Evolutionary conservation across 2,329 filamentous ascomycete genomes (phyloP), one percentile per base, ranked within the genome.

Genomic region (Fusarium continuum): DNA sequence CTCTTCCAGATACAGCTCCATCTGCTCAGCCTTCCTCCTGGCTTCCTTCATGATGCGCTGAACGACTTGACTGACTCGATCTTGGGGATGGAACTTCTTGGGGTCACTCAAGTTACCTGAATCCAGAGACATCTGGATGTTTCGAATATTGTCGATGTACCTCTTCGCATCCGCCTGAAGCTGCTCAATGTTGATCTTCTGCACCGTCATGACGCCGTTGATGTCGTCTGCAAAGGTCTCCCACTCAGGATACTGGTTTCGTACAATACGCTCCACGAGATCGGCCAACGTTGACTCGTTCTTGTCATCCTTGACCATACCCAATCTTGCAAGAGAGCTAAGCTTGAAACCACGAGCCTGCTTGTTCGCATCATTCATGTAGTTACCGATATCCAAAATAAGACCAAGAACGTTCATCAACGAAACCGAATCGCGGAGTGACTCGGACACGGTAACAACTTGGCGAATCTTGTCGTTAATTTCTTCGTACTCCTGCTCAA

Each of bases 301-400:
- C 84, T 97, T 97, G 81, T 97, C 93, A 74, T 99, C 95, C 80
- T 99, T 99, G 73, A 98, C 92, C 93, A 99, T 98, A 60, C 91
- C 93, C 51, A 99, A 82, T 51, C 95, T 88, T 23, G 92, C 91
- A 43, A 99, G 88, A 6, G 95, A 97, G 73, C 93, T 95, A 13
- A 99, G 87, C 81, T 99, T 99, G 88, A 99, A 99, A 62, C 95
- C 95, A 55, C 90, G 91, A 5, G 95, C 95, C 79, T 98, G 95
- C 80, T 99, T 99, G 80, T 97, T 98, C 51, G 93, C 90, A 74
- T 98, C 95, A 82, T 99, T 99, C 95, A 99, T 99, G 83, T 97
- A 99, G 78, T 99, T 99, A 77, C 95, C 95, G 73, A 99, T 97
- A 76, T 97, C 94, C 70, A 99, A 82, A 77, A 99, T 99, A 61